These are phyloP conservation scores for Pestalotiopsis sp. DNA, from an alignment of 2,329 filamentous ascomycete species.

Conservation along the genomic window DNA sequence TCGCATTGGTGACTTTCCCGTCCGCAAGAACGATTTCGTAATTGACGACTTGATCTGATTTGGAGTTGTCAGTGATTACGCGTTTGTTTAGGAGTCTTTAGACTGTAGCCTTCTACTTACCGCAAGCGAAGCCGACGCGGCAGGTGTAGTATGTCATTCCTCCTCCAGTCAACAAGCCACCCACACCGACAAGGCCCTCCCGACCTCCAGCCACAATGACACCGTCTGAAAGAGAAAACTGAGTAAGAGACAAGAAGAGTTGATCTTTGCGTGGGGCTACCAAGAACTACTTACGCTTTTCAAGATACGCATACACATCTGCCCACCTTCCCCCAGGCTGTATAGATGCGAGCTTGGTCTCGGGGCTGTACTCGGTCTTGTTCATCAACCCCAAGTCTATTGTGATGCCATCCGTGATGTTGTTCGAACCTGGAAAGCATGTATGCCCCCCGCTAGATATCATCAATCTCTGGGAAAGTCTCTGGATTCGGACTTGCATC, in stretches of 20 bases:
- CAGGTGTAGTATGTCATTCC: constrained; percentile 18
- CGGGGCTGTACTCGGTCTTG: constrained; percentile 26
- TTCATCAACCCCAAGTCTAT: constrained; percentile 24
- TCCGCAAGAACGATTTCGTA: constrained; percentile 15
- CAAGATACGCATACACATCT: constrained; percentile 11
- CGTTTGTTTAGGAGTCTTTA: background rate
- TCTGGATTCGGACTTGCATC: background rate
- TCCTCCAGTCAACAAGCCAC: constrained; percentile 23
- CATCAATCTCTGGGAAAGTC: no score
- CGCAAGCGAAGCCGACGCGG: constrained; percentile 43
- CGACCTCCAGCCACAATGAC: constrained; percentile 18
- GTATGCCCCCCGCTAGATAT: constrained; percentile 13
- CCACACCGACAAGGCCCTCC: constrained; percentile 20
- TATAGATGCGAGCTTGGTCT: constrained; percentile 26
- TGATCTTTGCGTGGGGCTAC: background rate
- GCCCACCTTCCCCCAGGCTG: constrained; percentile 17
- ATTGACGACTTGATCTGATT: constrained; percentile 14
- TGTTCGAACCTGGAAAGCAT: constrained; percentile 12
- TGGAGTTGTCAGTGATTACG: background rate
- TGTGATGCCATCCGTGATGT: constrained; percentile 18
- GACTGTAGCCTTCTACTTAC: constrained; percentile 31
- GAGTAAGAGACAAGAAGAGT: background rate
- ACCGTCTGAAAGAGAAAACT: constrained; percentile 14
- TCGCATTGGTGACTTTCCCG: constrained; percentile 13
- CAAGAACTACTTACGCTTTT: constrained; percentile 9